Conservation (phyloP, 306 rosid genomes). For the Pyrus bretschneideri region DNA sequence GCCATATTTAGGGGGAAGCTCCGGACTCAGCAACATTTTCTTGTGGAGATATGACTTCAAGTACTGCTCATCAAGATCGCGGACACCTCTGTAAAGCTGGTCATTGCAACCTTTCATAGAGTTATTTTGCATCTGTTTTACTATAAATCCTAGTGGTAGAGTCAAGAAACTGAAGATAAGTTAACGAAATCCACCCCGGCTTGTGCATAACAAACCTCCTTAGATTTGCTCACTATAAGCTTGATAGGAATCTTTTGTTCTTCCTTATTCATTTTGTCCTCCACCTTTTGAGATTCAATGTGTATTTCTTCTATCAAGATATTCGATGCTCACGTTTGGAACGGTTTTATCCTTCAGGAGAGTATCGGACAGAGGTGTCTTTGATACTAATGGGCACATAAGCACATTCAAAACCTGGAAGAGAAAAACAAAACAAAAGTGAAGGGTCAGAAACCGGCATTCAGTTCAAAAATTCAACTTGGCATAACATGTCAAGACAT, state of each 20-base stretch:
- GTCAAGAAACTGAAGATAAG: constrained; percentile 9
- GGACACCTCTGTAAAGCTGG: not conserved
- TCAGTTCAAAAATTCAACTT: too few species aligned
- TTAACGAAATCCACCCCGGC: not conserved
- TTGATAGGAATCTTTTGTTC: not conserved
- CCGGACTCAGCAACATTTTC: not conserved
- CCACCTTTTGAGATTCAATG: too few species aligned
- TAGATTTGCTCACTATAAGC: not conserved
- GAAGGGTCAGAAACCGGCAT: too few species aligned
- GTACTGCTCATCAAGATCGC: not conserved
- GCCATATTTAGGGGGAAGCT: not conserved
- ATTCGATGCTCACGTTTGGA: too few species aligned
- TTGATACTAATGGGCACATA: too few species aligned
- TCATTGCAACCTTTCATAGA: not conserved
- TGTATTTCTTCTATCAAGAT: too few species aligned
- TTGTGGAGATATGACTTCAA: not conserved
- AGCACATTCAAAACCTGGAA: too few species aligned
- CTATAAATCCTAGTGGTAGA: not conserved
- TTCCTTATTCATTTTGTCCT: too few species aligned
- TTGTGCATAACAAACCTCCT: constrained; percentile 5
- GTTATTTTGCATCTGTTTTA: not conserved
- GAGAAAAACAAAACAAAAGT: too few species aligned
- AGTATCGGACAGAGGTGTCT: too few species aligned
- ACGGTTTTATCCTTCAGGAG: too few species aligned
- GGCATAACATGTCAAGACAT: not conserved